Evolutionary conservation across 1,139 yeast species (phyloP), one percentile per base, ranked within the genome.

Genomic region (Kluyveromyces sp.): DNA sequence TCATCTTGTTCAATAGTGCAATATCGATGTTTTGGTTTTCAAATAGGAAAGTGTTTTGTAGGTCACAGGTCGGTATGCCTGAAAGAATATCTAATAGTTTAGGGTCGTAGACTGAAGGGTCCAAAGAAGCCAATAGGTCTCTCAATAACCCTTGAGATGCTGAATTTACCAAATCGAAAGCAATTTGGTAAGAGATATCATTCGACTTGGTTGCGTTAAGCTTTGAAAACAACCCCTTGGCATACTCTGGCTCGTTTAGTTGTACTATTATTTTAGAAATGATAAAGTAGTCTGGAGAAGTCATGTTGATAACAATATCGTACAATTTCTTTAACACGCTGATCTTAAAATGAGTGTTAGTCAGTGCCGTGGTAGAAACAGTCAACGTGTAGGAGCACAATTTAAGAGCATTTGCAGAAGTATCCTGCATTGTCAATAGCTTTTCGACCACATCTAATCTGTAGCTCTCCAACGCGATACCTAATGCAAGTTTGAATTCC

Each of bases 41-140:
- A 67, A 79, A 79, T 57, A 92, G 72, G 65, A 92, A 94, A 0
- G 97, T 89, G 53, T 88, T 81, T 63, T 88, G 90, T 63, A 83
- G 80, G 66, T 94, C 97, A 69, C 96, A 87, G 25, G 97, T 84
- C 55, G 97, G 97, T 42, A 89, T 81, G 48, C 98, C 99, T 7
- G 94, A 79, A 46, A 94, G 75, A 47, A 94, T 87, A 56, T 77
- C 77, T 50, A 82, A 73, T 48, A 86, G 68, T 60, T 77, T 80
- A 41, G 71, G 60, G 48, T 74, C 67, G n/a, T 73, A 65, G 31
- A 68, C 69, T 45, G 72, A 74, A 3, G 63, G 59, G 29, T 72
- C 67, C 48, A 83, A 70, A 15, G 61, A 63, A n/a, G 61, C 55
- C 33, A 73, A 66, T 2, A 90, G 80, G 46, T 74, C 78, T 50